These are phyloP conservation scores for Phytophthora uliginosa DNA, from an alignment of 352 stramenopile species.

Conservation along the genomic window DNA sequence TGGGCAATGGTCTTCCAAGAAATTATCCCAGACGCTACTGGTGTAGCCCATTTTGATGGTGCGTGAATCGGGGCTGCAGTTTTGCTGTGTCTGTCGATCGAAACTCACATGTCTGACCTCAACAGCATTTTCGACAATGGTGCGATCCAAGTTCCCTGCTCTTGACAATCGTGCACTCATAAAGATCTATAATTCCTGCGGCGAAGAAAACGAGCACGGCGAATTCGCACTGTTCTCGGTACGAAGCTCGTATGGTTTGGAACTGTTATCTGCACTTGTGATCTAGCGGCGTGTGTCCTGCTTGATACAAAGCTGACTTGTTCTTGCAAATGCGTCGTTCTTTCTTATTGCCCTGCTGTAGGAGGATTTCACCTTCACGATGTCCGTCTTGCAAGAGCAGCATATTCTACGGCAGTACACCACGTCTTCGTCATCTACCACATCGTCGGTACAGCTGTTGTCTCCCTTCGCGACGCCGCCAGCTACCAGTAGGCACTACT, in stretches of 20 bases:
- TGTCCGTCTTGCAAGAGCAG: constrained; percentile 73
- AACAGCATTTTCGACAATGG: constrained; percentile 64
- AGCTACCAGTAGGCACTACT: constrained; percentile 20
- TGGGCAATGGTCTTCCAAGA: constrained; percentile 73
- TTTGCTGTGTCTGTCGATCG: background rate
- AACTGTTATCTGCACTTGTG: constrained; percentile 7
- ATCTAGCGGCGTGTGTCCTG: background rate
- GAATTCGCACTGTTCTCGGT: constrained; percentile 74
- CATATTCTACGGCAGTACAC: constrained; percentile 49
- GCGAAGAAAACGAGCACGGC: constrained; percentile 87
- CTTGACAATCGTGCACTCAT: constrained; percentile 64
- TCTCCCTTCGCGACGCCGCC: constrained; percentile 20
- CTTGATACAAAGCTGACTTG: constrained; percentile 6
- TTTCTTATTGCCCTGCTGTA: constrained; percentile 15
- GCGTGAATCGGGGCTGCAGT: background rate
- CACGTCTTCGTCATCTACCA: constrained; percentile 23
- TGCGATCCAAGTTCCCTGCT: constrained; percentile 60
- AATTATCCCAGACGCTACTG: constrained; percentile 68
- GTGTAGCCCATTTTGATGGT: constrained; percentile 73
- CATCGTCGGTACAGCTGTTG: constrained; percentile 29
- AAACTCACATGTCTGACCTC: background rate
- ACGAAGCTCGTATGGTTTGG: constrained; percentile 27
- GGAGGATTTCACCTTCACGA: constrained; percentile 75
- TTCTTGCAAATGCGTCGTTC: background rate
- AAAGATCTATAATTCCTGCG: constrained; percentile 80